A percentile compares a stretch with the other conserved stretches of the same genome.
Conservation (phyloP, 106 monocot genomes). For the Acorus calamus region DNA sequence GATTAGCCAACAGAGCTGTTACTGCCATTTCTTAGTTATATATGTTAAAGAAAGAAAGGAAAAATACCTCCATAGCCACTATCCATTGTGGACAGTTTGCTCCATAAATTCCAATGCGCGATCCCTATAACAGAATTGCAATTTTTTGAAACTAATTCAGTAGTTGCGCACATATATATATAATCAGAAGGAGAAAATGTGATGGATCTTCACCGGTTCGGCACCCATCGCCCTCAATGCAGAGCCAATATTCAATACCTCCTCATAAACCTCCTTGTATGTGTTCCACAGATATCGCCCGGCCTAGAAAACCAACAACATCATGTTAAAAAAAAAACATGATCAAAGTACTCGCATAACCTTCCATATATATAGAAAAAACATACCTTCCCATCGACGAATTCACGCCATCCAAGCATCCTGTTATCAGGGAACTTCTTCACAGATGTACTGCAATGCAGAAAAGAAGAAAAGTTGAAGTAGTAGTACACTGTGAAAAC, state of each 20-base stretch:
- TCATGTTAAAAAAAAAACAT: not conserved
- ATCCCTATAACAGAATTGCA: slow-evolving; percentile 25
- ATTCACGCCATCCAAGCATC: slow-evolving; percentile 93
- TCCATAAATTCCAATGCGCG: slow-evolving; percentile 88
- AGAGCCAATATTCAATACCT: slow-evolving; percentile 70
- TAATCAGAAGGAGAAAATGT: not conserved
- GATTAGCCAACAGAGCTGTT: not conserved
- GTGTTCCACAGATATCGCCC: slow-evolving; percentile 85
- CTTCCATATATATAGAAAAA: not conserved
- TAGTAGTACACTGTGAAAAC: too few relatives aligned
- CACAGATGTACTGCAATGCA: slow-evolving; percentile 38
- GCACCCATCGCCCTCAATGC: slow-evolving; percentile 64
- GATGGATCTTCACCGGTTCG: slow-evolving; percentile 35
- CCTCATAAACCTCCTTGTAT: slow-evolving; percentile 63
- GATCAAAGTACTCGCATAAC: not conserved
- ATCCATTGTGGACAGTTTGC: slow-evolving; percentile 90
- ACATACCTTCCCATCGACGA: slow-evolving; percentile 56
- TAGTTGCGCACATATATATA: not conserved
- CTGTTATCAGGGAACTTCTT: slow-evolving; percentile 52
- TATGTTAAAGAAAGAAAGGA: not conserved
- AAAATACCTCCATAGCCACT: slow-evolving; percentile 63
- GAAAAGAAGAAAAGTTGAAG: not conserved
- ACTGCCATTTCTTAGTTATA: too few relatives aligned
- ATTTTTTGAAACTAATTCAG: not conserved
- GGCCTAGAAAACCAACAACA: slow-evolving; percentile 23